These are phyloP conservation scores for Cruciata laevipes DNA, from an alignment of 257 asterid genomes.

Conservation along the genomic window DNA sequence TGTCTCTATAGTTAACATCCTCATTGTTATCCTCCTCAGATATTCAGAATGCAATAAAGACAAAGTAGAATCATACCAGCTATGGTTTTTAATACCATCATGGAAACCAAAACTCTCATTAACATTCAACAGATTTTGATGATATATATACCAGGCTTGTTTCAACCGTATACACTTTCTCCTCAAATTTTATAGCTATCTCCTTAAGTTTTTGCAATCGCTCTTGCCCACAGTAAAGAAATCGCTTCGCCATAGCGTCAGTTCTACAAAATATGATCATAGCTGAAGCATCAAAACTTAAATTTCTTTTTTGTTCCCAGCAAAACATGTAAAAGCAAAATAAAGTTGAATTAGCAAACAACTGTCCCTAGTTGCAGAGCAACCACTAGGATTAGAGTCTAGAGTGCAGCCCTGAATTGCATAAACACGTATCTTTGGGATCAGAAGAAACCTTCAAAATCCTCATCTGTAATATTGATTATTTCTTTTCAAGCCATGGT, in stretches of 20 bases:
- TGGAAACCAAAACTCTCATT: background rate
- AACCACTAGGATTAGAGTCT: background rate
- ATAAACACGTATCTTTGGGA: background rate
- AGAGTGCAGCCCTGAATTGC: background rate
- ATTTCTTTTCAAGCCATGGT: too few species aligned
- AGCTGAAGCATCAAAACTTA: conserved; percentile 3
- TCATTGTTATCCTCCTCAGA: conserved; percentile 68
- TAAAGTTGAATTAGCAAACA: background rate
- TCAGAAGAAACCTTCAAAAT: too few species aligned
- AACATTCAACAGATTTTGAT: background rate
- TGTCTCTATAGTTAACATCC: conserved; percentile 77
- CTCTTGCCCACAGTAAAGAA: conserved; percentile 73
- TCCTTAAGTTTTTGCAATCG: conserved; percentile 72
- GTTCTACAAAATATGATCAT: conserved; percentile 38
- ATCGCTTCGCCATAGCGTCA: conserved; percentile 80
- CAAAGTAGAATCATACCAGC: background rate
- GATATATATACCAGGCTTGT: conserved; percentile 68
- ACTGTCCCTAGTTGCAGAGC: background rate
- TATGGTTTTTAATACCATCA: background rate
- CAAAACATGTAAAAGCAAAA: conserved; percentile 1
- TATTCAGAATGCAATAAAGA: conserved; percentile 58
- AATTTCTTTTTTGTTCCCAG: background rate
- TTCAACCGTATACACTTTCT: conserved; percentile 64
- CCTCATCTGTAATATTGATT: too few species aligned
- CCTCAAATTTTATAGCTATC: conserved; percentile 80